Conservation (phyloP, 2,329 filamentous ascomycete species). For the Fusarium papillatum region DNA sequence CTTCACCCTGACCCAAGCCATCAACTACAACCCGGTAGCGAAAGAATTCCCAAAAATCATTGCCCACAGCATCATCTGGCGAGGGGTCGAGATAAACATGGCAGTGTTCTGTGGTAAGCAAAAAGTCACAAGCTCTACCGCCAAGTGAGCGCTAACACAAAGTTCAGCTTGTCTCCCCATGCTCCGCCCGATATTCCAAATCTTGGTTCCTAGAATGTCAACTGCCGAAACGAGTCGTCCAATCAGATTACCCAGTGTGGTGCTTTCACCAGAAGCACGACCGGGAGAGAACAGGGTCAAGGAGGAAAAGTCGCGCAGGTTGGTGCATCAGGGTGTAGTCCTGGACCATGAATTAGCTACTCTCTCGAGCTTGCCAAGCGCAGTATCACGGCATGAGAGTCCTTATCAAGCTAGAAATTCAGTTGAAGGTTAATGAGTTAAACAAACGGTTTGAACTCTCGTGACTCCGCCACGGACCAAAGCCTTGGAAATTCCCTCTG, state of each 20-base stretch:
- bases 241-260: neutral
- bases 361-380: neutral
- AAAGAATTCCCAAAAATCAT: conserved; percentile 38
- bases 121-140: too few relatives aligned
- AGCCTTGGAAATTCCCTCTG: neutral
- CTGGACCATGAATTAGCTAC: neutral
- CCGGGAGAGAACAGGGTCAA: neutral
- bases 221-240: neutral
- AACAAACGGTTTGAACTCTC: neutral
- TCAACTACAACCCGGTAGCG: conserved; percentile 25
- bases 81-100: conserved; percentile 43
- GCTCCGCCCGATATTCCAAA: neutral
- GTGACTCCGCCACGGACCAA: neutral
- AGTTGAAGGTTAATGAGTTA: neutral
- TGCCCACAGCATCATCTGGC: conserved; percentile 41
- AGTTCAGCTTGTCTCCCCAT: neutral
- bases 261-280: neutral
- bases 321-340: neutral
- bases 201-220: neutral
- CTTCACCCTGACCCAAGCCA: conserved; percentile 37
- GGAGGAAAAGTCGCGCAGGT: neutral
- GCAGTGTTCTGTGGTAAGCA: conserved; percentile 37
- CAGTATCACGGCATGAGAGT: neutral
- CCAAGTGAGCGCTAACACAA: neutral
- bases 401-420: neutral